A percentile compares a stretch with the other conserved stretches of the same genome.
Evolutionary conservation across 345 rosid genomes (phyloP).

Genomic region (Pistacia atlantica): DNA sequence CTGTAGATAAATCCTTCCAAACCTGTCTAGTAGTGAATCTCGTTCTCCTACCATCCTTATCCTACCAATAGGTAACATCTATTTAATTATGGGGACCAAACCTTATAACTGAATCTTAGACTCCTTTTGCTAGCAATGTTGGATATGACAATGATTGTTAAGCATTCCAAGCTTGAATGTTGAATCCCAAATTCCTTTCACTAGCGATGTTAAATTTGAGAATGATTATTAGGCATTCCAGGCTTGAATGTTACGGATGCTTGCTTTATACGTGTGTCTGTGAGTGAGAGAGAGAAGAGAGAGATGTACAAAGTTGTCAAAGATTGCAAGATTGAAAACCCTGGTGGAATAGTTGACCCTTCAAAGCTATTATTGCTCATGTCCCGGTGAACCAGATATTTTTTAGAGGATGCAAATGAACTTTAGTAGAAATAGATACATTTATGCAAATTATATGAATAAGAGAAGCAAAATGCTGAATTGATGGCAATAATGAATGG

Average conservation of each 20-base stretch:
- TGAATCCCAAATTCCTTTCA: too few relatives aligned
- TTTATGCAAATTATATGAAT: neutral
- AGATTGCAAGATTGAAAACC: slow-evolving; percentile 47
- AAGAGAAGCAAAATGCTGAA: neutral
- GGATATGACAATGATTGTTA: too few relatives aligned
- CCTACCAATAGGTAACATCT: too few relatives aligned
- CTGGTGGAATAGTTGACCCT: slow-evolving; percentile 47
- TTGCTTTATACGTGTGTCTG: neutral
- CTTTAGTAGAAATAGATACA: neutral
- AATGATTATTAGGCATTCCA: neutral
- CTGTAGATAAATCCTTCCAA: too few relatives aligned
- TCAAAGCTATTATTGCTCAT: slow-evolving; percentile 71
- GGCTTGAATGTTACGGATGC: neutral
- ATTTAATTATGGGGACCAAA: too few relatives aligned
- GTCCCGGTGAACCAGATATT: slow-evolving; percentile 50
- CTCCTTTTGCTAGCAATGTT: too few relatives aligned
- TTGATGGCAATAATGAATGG: neutral
- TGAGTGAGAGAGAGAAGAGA: neutral
- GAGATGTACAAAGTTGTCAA: slow-evolving; percentile 71
- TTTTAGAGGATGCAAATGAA: neutral
- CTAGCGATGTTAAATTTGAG: neutral
- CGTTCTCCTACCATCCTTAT: too few relatives aligned
- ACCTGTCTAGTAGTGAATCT: too few relatives aligned
- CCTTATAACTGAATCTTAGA: too few relatives aligned
- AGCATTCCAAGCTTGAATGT: too few relatives aligned